A percentile compares a stretch with the other conserved stretches of the same genome.
Conservation (phyloP, 2,329 filamentous ascomycete genomes). For the Orbilia blumenaviensis region DNA sequence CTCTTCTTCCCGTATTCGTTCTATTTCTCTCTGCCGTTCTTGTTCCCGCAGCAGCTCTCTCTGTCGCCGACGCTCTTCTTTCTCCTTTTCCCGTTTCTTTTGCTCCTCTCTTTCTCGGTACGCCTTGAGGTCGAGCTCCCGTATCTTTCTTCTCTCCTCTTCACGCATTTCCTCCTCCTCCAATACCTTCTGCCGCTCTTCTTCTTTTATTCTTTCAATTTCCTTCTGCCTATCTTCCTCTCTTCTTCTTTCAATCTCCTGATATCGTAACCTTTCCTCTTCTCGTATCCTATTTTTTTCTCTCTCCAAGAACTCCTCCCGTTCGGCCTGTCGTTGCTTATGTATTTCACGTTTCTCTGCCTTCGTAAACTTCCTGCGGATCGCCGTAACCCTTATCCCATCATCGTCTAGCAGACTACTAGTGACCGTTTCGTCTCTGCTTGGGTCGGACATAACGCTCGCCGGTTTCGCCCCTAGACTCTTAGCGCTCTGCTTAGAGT, state of each 20-base stretch:
- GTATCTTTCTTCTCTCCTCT: slow-evolving; percentile 41
- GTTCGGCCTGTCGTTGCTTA: slow-evolving; percentile 42
- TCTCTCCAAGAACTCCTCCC: slow-evolving; percentile 53
- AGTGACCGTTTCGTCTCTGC: slow-evolving; percentile 22
- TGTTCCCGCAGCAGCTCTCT: slow-evolving; percentile 37
- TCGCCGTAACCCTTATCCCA: slow-evolving; percentile 64
- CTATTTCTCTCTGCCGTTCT: slow-evolving; percentile 46
- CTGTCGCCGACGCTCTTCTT: slow-evolving; percentile 36
- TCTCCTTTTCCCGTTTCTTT: slow-evolving; percentile 48
- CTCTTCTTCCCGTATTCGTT: slow-evolving; percentile 53
- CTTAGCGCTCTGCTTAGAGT: slow-evolving; percentile 33
- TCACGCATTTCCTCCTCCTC: slow-evolving; percentile 41
- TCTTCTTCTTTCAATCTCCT: slow-evolving; percentile 54
- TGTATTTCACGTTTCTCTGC: slow-evolving; percentile 55
- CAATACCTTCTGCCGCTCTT: slow-evolving; percentile 30
- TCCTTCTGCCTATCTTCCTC: slow-evolving; percentile 54
- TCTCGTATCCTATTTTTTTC: slow-evolving; percentile 55
- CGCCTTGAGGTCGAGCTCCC: slow-evolving; percentile 38
- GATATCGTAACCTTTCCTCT: slow-evolving; percentile 43
- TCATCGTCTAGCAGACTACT: slow-evolving; percentile 58
- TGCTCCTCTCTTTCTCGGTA: slow-evolving; percentile 43
- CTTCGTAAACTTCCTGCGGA: slow-evolving; percentile 56
- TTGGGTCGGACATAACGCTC: slow-evolving; percentile 17
- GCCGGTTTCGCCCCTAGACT: slow-evolving; percentile 33
- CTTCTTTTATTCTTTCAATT: slow-evolving; percentile 45